Base-by-base conservation (phyloP, 192 early-diverging fungal species). In the Geranomyces michiganensis region DNA sequence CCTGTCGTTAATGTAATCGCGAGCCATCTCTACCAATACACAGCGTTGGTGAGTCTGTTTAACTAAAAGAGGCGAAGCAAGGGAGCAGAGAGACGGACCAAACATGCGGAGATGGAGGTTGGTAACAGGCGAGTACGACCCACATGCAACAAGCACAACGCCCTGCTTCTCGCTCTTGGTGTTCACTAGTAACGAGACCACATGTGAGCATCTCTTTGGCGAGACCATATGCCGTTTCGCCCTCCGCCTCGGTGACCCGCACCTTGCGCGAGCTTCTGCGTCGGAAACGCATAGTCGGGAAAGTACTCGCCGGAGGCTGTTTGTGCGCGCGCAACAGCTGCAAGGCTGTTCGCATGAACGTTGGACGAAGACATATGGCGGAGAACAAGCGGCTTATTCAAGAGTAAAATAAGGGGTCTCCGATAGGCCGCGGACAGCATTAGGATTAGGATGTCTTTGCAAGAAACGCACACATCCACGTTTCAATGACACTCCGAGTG, bases 91-190 rank as follows among this genome's bases (percentile, higher is more conserved):
- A 41, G 58, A 76, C 80, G 73, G 89, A 97, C 95, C 96, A 88
- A 99, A 99, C 92, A 99, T 97, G 67, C 97, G 91, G 60, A 99
- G 82, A 66, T 99, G 97, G 24, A 98, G 84, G 77, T 98, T 94
- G 5, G 97, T 99, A 46, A 99, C 91, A 13, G 97, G 97, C 1
- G 94, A 96, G 79, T 91, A 99, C 0, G 95, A 98, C 13, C 97
- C 97, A 73, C 97, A 99, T 6, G 92, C 96, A 17, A 99, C 91
- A 26, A 97, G 84, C 5, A 97, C 94, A 97, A 82, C 15, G 97
- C 96, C 12, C 76, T 87, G 74, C 90, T 92, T 17, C 65, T 19
- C 21, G 48, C 36, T 12, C 22, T 44, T 8, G 64, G 31, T 67
- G 77, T 74, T 71, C 46, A n/a, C 45, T 24, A 14, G 32, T 6